Evolutionary conservation across 2,329 filamentous ascomycete genomes (phyloP), one percentile per base, ranked within the genome.

Genomic region (Diaporthe australafricana): DNA sequence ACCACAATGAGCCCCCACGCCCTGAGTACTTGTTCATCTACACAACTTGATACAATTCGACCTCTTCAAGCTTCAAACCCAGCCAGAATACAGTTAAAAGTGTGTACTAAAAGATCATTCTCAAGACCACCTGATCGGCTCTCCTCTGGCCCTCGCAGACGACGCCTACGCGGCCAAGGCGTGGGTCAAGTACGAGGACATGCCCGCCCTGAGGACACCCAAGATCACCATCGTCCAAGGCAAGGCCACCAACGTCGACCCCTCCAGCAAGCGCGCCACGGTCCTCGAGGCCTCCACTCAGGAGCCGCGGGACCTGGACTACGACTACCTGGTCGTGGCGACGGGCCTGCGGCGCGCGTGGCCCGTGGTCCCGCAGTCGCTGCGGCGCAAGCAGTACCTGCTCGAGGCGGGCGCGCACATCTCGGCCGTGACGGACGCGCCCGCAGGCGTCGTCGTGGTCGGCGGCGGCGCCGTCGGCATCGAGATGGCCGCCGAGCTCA

Each of bases 401-500:
- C 78, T 84, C 55, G 92, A 95, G 77, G 86, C 87, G 0, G 84
- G 85, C 60, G 83, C 85, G 12, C 91, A 94, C 74, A 89, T 93
- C 75, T 81, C 87, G 25, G 80, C 83, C 16, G 85, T 91, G 2
- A 80, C 84, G 47, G 83, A 83, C 38, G 88, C 89, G 1, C 82
- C 80, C 5, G 90, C 88, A 0, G 88, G 95, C 1, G 88, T 93
- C 0, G 86, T 96, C 27, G 90, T 96, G n/a, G 93, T 93, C 22
- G 93, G 93, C 74, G 90, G 87, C 67, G 90, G 87, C 63, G 94
- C 93, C 8, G 93, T 95, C 1, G 94, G 94, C 11, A 91, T 95
- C 69, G 93, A 96, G 79, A 94, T 96, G 87, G 93, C 94, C 0
- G 90, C 92, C 1, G 93, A 96, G 82, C 84, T 95, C 68, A 95